A percentile compares a stretch with the other conserved stretches of the same genome.
These are phyloP conservation scores for Candida nanaspora DNA, from an alignment of 805 yeast species.

Conservation along the genomic window DNA sequence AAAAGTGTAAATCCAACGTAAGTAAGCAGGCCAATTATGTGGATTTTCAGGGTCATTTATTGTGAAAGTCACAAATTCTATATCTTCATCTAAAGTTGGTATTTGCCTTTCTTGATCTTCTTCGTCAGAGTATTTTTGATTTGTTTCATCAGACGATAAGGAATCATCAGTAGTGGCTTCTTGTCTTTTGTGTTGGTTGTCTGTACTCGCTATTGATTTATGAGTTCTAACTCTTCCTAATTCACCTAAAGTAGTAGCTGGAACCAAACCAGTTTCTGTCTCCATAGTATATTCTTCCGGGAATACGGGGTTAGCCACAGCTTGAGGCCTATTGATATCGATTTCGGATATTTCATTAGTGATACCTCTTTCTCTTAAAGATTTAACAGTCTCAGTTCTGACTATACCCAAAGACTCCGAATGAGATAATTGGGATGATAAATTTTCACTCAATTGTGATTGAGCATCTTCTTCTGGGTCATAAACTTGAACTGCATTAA, in stretches of 20 bases:
- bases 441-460: constrained; percentile 31
- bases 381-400: constrained; percentile 67
- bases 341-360: constrained; percentile 45
- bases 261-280: constrained; percentile 84
- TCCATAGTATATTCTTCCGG: constrained; percentile 91
- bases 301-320: constrained; percentile 60
- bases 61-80: constrained; percentile 79
- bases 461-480: constrained; percentile 44
- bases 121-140: constrained; percentile 18
- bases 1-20: constrained; percentile 63
- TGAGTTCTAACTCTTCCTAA: constrained; percentile 46
- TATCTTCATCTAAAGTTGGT: constrained; percentile 48
- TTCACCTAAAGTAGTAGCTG: constrained; percentile 61
- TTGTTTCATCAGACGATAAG: constrained; percentile 20
- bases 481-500: constrained; percentile 29
- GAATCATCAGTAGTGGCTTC: constrained; percentile 18
- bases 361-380: constrained; percentile 58
- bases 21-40: constrained; percentile 61
- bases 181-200: constrained; percentile 12
- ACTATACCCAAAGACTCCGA: constrained; percentile 32
- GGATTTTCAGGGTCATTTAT: constrained; percentile 86
- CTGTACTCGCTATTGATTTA: constrained; percentile 10
- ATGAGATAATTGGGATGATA: constrained; percentile 22
- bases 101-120: constrained; percentile 16
- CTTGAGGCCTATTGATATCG: constrained; percentile 49